Percentiles rank a stretch among this genome's conserved stretches.
Evolutionary conservation across 169 alveolate species (phyloP).

Genomic region (Babesia sp.): DNA sequence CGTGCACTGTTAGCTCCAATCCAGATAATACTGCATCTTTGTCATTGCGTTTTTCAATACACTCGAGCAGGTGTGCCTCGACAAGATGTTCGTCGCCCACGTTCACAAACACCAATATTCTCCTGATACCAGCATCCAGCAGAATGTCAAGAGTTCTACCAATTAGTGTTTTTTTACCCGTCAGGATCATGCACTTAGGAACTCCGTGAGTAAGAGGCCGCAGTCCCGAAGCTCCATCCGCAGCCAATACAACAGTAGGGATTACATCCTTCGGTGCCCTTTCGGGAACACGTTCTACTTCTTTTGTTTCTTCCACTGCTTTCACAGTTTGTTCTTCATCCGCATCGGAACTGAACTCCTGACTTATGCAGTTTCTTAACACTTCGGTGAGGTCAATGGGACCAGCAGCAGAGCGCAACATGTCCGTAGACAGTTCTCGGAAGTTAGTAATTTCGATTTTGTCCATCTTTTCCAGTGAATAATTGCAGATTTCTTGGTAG

Average conservation of each 20-base stretch:
- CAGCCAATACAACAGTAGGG: conserved; percentile 54
- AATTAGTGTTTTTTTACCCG: conserved; percentile 35
- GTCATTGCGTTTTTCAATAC: background rate
- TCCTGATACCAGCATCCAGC: conserved; percentile 9
- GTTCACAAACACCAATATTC: conserved; percentile 12
- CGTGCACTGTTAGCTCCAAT: conserved; percentile 20
- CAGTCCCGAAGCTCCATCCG: conserved; percentile 35
- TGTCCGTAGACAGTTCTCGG: too few relatives aligned
- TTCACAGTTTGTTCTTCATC: too few relatives aligned
- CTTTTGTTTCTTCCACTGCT: too few relatives aligned
- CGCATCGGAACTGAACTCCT: too few relatives aligned
- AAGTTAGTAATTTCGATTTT: too few relatives aligned
- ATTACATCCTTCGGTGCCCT: background rate
- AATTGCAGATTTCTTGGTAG: too few relatives aligned
- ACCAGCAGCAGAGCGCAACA: too few relatives aligned
- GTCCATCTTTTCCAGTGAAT: too few relatives aligned
- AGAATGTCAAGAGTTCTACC: conserved; percentile 33
- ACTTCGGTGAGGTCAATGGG: too few relatives aligned
- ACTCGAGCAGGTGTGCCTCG: conserved; percentile 32
- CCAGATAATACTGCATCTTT: background rate
- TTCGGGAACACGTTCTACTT: too few relatives aligned
- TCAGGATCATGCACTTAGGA: conserved; percentile 44
- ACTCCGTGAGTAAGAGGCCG: conserved; percentile 14
- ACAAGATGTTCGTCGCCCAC: background rate
- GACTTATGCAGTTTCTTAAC: too few relatives aligned